Percentiles rank a stretch among this genome's conserved stretches.
phyloP scores from a whole-genome alignment of 73 alveolate species.

The Paramecium caudatum region DNA sequence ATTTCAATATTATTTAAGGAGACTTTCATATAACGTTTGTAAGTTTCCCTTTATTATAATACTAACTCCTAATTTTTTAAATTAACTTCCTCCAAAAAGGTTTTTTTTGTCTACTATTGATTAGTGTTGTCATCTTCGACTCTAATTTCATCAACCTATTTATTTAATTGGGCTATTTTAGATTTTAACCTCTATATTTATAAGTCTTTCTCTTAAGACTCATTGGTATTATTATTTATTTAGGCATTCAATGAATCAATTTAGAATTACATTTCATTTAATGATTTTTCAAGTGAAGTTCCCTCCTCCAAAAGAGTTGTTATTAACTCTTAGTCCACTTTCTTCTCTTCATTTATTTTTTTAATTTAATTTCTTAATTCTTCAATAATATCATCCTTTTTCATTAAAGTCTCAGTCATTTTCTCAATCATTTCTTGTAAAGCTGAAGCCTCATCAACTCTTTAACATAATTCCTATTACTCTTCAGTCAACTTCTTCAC shows the following conservation, averaged over 20 bases:
- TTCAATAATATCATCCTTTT: slow-evolving; percentile 50
- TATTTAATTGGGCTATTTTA: slow-evolving; percentile 20
- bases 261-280: slow-evolving; percentile 1
- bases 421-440: slow-evolving; percentile 37
- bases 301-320: neutral
- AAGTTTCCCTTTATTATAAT: slow-evolving; percentile 9
- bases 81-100: neutral
- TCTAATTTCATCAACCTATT: slow-evolving; percentile 3
- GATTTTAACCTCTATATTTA: neutral
- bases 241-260: slow-evolving; percentile 4
- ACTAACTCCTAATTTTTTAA: slow-evolving; percentile 26
- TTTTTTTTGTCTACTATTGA: neutral
- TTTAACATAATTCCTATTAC: slow-evolving; percentile 24
- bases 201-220: slow-evolving; percentile 26
- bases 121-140: neutral
- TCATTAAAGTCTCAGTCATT: slow-evolving; percentile 57
- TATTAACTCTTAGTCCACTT: slow-evolving; percentile 56
- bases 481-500: slow-evolving; percentile 17
- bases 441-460: slow-evolving; percentile 40
- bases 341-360: slow-evolving; percentile 28
- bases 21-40: slow-evolving; percentile 11
- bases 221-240: neutral
- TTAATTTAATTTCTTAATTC: slow-evolving; percentile 31
- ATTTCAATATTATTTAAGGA: slow-evolving; percentile 19
- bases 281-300: neutral